Conservation (phyloP, 495 filamentous ascomycete genomes). For the Aspergillus baeticus region DNA sequence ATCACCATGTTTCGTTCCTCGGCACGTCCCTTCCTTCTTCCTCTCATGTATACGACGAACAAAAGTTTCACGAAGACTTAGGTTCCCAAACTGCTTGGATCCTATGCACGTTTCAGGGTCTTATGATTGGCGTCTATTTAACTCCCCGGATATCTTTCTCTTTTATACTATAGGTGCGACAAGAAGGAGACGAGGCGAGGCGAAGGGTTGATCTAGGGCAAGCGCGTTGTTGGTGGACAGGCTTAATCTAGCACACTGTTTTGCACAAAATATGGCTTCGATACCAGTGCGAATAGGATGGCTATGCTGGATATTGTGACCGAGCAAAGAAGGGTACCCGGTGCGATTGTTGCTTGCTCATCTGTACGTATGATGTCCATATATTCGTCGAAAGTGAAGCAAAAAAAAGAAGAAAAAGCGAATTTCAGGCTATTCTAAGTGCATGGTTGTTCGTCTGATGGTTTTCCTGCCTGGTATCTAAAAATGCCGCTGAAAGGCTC, state of each 20-base stretch:
- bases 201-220: constrained; percentile 25
- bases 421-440: constrained; percentile 2
- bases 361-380: constrained; percentile 25
- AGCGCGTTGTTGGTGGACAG: constrained; percentile 24
- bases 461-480: background rate
- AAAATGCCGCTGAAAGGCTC: background rate
- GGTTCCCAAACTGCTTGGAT: constrained; percentile 31
- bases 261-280: constrained; percentile 26
- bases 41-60: constrained; percentile 47
- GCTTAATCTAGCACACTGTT: constrained; percentile 22
- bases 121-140: constrained; percentile 49
- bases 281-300: constrained; percentile 24
- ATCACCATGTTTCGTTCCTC: constrained; percentile 25
- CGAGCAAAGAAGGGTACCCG: constrained; percentile 19
- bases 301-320: constrained; percentile 24
- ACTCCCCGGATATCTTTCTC: constrained; percentile 35
- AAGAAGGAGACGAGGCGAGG: constrained; percentile 28
- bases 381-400: constrained; percentile 25
- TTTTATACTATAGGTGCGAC: constrained; percentile 28
- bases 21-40: constrained; percentile 26
- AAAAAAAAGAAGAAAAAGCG: constrained; percentile 18
- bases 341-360: constrained; percentile 23
- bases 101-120: constrained; percentile 34
- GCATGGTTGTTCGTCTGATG: background rate
- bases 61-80: constrained; percentile 42